Conservation (phyloP, 208 protist species). For the Trypanosoma rangeli region DNA sequence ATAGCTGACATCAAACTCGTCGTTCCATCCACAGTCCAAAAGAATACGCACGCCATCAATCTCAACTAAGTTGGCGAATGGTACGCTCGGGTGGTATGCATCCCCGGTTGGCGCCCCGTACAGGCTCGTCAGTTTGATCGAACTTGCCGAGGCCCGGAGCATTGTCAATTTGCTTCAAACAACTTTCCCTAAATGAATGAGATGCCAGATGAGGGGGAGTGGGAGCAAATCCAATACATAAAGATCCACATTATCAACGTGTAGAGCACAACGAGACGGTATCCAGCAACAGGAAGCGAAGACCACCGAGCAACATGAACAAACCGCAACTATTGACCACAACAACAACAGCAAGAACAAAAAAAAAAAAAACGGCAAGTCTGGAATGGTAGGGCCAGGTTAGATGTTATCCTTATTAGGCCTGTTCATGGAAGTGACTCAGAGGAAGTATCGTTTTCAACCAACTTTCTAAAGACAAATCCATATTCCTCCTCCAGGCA, state of each 20-base stretch:
- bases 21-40: constrained; percentile 88
- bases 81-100: constrained; percentile 32
- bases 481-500: constrained; percentile 12
- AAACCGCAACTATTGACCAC: not conserved
- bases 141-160: constrained; percentile 48
- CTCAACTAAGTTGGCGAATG: constrained; percentile 75
- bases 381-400: too few species aligned
- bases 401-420: too few species aligned
- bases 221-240: constrained; percentile 5
- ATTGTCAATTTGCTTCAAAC: constrained; percentile 19
- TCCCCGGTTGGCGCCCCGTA: constrained; percentile 34
- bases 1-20: constrained; percentile 53
- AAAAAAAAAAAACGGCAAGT: not conserved
- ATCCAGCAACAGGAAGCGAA: not conserved
- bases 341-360: not conserved
- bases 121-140: constrained; percentile 44
- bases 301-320: not conserved
- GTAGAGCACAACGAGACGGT: not conserved
- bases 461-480: constrained; percentile 23
- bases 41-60: constrained; percentile 84
- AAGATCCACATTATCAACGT: not conserved
- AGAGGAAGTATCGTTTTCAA: not conserved
- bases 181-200: constrained; percentile 6
- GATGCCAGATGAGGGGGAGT: too few species aligned
- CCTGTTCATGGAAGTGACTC: not conserved